Conservation (phyloP, 2,329 filamentous ascomycete genomes). For the Cytospora leucostoma region DNA sequence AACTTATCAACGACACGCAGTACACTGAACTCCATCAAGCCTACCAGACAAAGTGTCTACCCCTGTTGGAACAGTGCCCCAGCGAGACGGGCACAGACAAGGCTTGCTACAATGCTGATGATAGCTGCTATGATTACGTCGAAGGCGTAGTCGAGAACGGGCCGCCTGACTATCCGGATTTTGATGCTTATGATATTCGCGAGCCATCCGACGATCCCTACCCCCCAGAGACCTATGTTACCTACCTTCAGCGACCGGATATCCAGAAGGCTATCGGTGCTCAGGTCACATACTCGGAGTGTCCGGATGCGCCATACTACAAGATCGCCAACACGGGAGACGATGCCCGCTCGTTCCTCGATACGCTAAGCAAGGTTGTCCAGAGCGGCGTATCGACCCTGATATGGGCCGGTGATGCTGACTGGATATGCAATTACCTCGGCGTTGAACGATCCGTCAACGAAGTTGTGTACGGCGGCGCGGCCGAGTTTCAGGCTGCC, state of each 20-base stretch:
- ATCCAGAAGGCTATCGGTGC: slow-evolving; percentile 33
- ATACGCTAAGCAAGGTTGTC: slow-evolving; percentile 8
- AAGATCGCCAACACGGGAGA: slow-evolving; percentile 20
- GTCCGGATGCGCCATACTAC: slow-evolving; percentile 24
- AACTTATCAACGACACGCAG: slow-evolving; percentile 41
- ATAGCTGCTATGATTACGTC: slow-evolving; percentile 40
- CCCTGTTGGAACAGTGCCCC: slow-evolving; percentile 42
- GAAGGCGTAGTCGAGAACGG: slow-evolving; percentile 32
- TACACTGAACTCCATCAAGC: slow-evolving; percentile 36
- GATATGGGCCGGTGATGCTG: slow-evolving; percentile 25
- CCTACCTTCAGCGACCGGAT: slow-evolving; percentile 31
- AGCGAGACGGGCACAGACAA: slow-evolving; percentile 33
- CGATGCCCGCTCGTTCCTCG: slow-evolving; percentile 14
- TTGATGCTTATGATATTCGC: slow-evolving; percentile 35
- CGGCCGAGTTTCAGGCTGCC: slow-evolving; percentile 12
- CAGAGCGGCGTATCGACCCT: slow-evolving; percentile 19
- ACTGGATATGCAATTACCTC: slow-evolving; percentile 25
- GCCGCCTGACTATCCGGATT: slow-evolving; percentile 27
- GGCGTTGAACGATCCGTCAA: slow-evolving; percentile 12
- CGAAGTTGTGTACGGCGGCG: slow-evolving; percentile 1
- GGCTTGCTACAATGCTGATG: slow-evolving; percentile 38
- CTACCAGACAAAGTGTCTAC: slow-evolving; percentile 41
- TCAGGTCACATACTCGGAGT: slow-evolving; percentile 27
- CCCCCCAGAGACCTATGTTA: slow-evolving; percentile 33
- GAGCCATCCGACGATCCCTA: slow-evolving; percentile 32